phyloP scores from a whole-genome alignment of 1,139 yeast species.

The Diutina scorzettiae region DNA sequence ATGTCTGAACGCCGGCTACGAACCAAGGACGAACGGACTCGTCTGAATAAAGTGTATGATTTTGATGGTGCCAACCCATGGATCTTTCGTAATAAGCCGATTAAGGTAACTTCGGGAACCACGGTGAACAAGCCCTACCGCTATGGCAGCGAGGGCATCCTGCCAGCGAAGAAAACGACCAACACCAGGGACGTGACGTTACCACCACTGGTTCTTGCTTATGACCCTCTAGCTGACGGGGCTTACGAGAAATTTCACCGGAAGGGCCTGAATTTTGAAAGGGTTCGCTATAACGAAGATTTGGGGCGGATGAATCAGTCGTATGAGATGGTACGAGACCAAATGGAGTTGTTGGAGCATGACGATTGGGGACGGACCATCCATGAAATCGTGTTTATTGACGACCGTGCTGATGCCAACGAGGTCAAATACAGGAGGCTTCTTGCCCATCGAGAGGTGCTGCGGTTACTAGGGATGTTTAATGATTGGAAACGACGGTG shows the following conservation, averaged over 20 bases:
- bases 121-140: neutral
- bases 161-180: neutral
- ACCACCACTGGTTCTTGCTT: neutral
- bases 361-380: conserved; percentile 1
- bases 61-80: neutral
- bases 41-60: neutral
- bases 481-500: neutral
- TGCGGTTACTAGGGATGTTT: neutral
- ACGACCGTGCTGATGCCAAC: neutral
- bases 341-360: neutral
- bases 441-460: neutral
- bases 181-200: neutral
- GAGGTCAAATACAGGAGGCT: neutral
- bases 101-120: neutral
- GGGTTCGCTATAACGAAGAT: neutral
- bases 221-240: neutral
- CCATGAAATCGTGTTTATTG: neutral
- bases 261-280: neutral
- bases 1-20: conserved; percentile 4
- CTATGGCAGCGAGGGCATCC: neutral
- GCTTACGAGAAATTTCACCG: conserved; percentile 2
- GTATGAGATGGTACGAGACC: neutral
- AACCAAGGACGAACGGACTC: neutral
- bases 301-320: neutral
- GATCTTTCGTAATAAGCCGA: neutral